Conservation (phyloP, 2,329 filamentous ascomycete genomes). For the Xylariales sp. region DNA sequence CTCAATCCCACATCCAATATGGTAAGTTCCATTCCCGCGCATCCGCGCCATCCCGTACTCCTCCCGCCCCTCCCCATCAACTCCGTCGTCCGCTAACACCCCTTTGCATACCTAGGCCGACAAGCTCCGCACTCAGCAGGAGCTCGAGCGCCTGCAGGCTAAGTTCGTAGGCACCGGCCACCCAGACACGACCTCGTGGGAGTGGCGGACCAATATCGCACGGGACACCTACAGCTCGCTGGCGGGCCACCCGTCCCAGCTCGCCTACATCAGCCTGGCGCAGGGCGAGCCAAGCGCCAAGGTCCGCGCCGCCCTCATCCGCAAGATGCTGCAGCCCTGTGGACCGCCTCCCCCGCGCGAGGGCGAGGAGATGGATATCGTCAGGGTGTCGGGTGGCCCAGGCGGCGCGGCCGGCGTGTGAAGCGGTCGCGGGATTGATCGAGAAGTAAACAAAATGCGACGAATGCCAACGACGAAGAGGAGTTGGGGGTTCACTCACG, state of each 20-base stretch:
- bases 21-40: no score
- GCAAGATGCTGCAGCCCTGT: constrained; percentile 67
- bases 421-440: no score
- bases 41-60: no score
- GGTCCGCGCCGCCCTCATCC: constrained; percentile 74
- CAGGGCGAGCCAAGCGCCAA: constrained; percentile 82
- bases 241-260: constrained; percentile 80
- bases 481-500: no score
- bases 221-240: constrained; percentile 90
- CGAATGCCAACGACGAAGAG: no score
- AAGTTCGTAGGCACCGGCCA: constrained; percentile 96
- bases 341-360: constrained; percentile 55
- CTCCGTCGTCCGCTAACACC: no score
- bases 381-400: no score
- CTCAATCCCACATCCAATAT: no score
- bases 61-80: no score
- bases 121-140: constrained; percentile 95
- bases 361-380: no score
- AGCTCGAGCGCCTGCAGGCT: constrained; percentile 93
- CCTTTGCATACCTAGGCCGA: constrained; percentile 81
- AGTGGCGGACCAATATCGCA: constrained; percentile 94
- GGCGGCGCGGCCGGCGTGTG: no score
- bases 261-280: constrained; percentile 85
- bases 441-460: no score
- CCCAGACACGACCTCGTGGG: constrained; percentile 94